phyloP scores from a whole-genome alignment of 139 green algal species.

The Coelastrella sp. region DNA sequence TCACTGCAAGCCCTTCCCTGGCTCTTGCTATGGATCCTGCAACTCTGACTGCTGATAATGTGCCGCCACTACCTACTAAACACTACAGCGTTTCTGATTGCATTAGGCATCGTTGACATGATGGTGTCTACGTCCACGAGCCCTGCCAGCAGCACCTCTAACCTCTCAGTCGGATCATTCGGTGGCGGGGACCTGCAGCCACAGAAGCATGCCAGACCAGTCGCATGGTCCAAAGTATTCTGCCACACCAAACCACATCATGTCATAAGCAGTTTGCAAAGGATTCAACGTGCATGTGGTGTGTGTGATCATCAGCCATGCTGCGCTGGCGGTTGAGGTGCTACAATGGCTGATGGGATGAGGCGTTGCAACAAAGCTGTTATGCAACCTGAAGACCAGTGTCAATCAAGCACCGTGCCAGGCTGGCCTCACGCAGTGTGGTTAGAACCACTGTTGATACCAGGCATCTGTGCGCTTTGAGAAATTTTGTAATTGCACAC shows the following conservation, averaged over 20 bases:
- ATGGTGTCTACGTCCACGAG: slow-evolving; percentile 54
- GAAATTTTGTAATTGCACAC: too few relatives aligned
- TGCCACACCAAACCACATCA: slow-evolving; percentile 40
- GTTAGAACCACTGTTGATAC: too few relatives aligned
- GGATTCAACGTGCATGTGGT: not conserved
- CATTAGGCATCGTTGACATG: slow-evolving; percentile 51
- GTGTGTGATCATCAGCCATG: not conserved
- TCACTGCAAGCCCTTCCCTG: not conserved
- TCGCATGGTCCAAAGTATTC: slow-evolving; percentile 3
- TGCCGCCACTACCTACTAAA: not conserved
- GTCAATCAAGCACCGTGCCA: too few relatives aligned
- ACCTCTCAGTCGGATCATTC: slow-evolving; percentile 34
- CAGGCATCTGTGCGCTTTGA: too few relatives aligned
- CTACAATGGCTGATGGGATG: too few relatives aligned
- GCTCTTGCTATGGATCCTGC: too few relatives aligned
- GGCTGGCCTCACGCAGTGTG: too few relatives aligned
- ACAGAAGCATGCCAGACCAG: not conserved
- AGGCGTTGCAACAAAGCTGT: too few relatives aligned
- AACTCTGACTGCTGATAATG: too few relatives aligned
- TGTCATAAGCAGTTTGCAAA: slow-evolving; percentile 7
- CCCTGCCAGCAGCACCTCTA: slow-evolving; percentile 29
- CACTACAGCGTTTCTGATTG: slow-evolving; percentile 41
- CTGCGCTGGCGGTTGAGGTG: too few relatives aligned
- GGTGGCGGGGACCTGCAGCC: slow-evolving; percentile 43
- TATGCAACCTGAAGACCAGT: too few relatives aligned